Evolutionary conservation across 139 green algal species (phyloP), one percentile per base, ranked within the genome.

Genomic region (Parachlorella kessleri): DNA sequence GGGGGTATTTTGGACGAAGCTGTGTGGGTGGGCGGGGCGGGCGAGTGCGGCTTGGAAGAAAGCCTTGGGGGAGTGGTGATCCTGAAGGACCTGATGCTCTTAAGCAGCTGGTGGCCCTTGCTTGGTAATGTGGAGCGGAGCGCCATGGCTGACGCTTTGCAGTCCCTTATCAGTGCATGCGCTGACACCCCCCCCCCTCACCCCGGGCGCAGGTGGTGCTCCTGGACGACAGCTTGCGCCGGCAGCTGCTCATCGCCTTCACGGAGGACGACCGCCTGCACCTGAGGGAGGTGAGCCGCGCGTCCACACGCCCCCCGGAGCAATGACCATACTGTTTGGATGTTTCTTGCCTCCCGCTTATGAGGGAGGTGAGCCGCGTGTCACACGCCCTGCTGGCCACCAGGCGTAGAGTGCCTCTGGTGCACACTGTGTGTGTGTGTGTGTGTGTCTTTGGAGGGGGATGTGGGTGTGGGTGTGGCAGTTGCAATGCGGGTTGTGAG

Each of bases 201-300:
- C 48, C 48, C 48, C 14, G 21, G 14, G 2, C 32, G 23, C 80
- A 83, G 55, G 85, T 98, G 64, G 72, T 98, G 40, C 86, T 97
- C 77, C 69, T 93, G 75, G 94, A 98, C 73, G 83, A 90, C 54
- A 80, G 86, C 71, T 88, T 98, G 71, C 78, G 94, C 10, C 83
- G 76, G 7, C 94, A 98, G 90, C 79, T 99, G 64, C 72, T 99
- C 30, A 70, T 94, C 55, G 96, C 96, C 3, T 87, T 99, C 65
- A 99, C 96, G 9, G 94, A 98, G 84, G 97, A 98, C 85, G 94
- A 98, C 82, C 82, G 91, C 48, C 91, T 99, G 87, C 96, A 97
- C 80, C 66, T 99, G 2, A 42, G 89, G 4, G 92, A 95, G 80
- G n/a, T n/a, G n/a, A n/a, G n/a, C n/a, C n/a, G n/a, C n/a, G 69